Percentiles rank a stretch among this genome's conserved stretches.
These are phyloP conservation scores for Geotrichum reessii DNA, from an alignment of 1,139 yeast species.

Conservation along the genomic window DNA sequence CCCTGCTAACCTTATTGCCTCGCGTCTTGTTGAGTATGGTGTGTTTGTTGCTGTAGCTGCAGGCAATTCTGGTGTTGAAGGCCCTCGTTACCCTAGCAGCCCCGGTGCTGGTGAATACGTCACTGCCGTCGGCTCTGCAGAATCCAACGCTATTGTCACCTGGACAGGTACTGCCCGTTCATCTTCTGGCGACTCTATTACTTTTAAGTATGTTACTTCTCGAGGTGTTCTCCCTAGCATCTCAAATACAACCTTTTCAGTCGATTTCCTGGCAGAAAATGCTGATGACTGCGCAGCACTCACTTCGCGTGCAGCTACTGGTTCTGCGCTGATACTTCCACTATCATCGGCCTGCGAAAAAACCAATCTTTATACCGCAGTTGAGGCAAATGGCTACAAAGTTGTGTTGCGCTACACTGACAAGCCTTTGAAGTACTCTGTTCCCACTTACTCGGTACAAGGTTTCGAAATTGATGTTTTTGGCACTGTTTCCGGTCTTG, in stretches of 20 bases:
- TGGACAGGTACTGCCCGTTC: slow-evolving; percentile 17
- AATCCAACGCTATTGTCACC: slow-evolving; percentile 2
- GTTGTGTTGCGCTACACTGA: slow-evolving; percentile 9
- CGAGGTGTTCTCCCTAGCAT: slow-evolving; percentile 7
- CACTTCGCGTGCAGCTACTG: neutral
- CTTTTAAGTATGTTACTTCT: neutral
- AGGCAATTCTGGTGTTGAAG: slow-evolving; percentile 15
- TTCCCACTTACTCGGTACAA: slow-evolving; percentile 5
- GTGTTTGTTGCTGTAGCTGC: slow-evolving; percentile 11
- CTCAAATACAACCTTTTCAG: slow-evolving; percentile 5
- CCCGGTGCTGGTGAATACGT: neutral
- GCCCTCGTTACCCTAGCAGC: slow-evolving; percentile 7
- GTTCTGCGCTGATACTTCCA: slow-evolving; percentile 3
- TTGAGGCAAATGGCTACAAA: slow-evolving; percentile 8
- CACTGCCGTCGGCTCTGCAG: slow-evolving; percentile 10
- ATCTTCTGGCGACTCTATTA: neutral
- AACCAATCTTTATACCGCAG: slow-evolving; percentile 1
- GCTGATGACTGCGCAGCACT: neutral
- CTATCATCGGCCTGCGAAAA: slow-evolving; percentile 1
- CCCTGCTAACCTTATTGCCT: slow-evolving; percentile 2
- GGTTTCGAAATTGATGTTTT: slow-evolving; percentile 7
- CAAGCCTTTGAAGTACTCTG: slow-evolving; percentile 2
- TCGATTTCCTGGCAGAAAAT: neutral
- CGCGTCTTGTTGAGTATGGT: slow-evolving; percentile 6
- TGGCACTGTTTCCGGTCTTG: slow-evolving; percentile 7